Evolutionary conservation across 768 basidiomycete genomes (phyloP).

Genomic region (Amylocystis lapponica): DNA sequence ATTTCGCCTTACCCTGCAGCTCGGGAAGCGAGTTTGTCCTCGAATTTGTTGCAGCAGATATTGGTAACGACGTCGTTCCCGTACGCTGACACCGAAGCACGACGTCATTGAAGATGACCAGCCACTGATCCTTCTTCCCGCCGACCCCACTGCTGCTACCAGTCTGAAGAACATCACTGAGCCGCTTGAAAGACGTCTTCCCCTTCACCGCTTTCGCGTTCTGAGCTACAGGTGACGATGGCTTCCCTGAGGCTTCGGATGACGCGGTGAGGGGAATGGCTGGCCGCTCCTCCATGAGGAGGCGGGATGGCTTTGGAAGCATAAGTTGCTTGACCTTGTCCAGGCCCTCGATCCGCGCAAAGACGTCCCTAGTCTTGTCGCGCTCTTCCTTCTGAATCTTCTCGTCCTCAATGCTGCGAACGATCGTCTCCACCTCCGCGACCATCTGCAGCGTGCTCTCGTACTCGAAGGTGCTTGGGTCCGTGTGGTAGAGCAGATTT

Average conservation of each 20-base stretch:
- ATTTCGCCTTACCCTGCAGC: constrained; percentile 76
- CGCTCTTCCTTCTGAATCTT: constrained; percentile 96
- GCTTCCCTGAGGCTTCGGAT: constrained; percentile 8
- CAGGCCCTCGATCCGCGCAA: constrained; percentile 93
- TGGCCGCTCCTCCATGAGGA: constrained; percentile 79
- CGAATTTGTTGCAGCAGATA: constrained; percentile 62
- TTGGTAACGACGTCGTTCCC: constrained; percentile 80
- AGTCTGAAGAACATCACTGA: constrained; percentile 81
- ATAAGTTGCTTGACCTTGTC: constrained; percentile 92
- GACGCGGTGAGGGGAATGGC: constrained; percentile 30
- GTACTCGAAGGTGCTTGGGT: constrained; percentile 95
- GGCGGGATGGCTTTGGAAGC: constrained; percentile 81
- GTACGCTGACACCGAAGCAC: constrained; percentile 86
- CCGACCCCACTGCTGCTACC: constrained; percentile 43
- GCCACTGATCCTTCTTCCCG: constrained; percentile 86
- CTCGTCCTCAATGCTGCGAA: constrained; percentile 96
- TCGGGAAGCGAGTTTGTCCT: constrained; percentile 80
- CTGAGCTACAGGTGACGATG: constrained; percentile 27
- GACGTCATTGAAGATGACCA: constrained; percentile 95
- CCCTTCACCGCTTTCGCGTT: constrained; percentile 59
- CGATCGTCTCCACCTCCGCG: constrained; percentile 93
- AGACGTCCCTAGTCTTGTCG: constrained; percentile 90
- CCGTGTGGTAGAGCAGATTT: constrained; percentile 93
- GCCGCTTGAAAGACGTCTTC: constrained; percentile 81
- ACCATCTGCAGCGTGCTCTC: constrained; percentile 96